Percentiles rank a stretch among this genome's conserved stretches.
phyloP scores from a whole-genome alignment of 106 monocot species.

The Dendrobium catenatum region DNA sequence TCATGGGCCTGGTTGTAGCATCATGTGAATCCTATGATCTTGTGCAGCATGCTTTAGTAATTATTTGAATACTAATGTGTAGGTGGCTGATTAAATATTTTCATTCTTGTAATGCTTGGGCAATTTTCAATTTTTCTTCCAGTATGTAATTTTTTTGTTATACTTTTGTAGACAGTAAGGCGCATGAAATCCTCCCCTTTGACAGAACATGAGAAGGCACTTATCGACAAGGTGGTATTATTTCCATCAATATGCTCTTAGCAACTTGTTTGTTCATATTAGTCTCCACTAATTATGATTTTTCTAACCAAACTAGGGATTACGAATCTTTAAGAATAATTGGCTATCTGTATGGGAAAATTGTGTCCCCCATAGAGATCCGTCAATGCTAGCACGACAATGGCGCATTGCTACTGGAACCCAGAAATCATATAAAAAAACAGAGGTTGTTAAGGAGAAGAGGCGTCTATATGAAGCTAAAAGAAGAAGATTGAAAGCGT shows the following conservation, averaged over 20 bases:
- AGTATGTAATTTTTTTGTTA: background rate
- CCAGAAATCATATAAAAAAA: conserved; percentile 80
- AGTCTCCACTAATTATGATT: background rate
- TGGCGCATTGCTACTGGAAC: conserved; percentile 85
- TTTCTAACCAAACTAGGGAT: conserved; percentile 42
- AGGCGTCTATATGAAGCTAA: conserved; percentile 78
- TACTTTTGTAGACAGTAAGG: conserved; percentile 50
- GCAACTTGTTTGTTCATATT: background rate
- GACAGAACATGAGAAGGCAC: conserved; percentile 55
- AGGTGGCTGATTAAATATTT: background rate
- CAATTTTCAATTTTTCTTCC: background rate
- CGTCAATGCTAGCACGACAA: conserved; percentile 65
- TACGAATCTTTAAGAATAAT: conserved; percentile 85
- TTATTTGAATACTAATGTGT: background rate
- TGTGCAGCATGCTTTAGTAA: background rate
- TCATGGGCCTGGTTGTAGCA: too few relatives aligned
- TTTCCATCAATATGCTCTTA: background rate
- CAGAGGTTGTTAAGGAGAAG: conserved; percentile 50
- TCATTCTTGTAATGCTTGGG: background rate
- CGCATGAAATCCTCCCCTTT: conserved; percentile 81
- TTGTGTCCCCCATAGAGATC: conserved; percentile 89
- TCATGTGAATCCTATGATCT: too few relatives aligned
- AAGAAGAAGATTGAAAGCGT: conserved; percentile 59
- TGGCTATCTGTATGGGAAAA: conserved; percentile 82
- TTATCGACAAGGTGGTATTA: conserved; percentile 75